Base-by-base conservation (phyloP, 345 rosid species). In the Ailanthus altissimus region DNA sequence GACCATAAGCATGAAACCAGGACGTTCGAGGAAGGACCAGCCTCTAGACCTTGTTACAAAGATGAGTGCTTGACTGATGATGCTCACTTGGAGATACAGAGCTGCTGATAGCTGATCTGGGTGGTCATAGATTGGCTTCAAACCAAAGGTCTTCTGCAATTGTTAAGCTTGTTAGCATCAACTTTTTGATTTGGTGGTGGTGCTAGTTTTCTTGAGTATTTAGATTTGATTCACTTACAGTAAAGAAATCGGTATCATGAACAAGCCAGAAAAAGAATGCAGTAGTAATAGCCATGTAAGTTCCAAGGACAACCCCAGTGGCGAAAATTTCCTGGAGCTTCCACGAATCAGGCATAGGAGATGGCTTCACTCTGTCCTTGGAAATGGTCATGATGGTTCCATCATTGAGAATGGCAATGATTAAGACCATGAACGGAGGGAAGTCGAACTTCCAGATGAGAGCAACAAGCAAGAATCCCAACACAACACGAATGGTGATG, bases 331-430 rank as follows among this genome's bases (percentile, higher is more conserved):
- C 95, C 46, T 85, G 85, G 72, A 92, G 93, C 77, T 89, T 90
- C 97, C 97, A 90, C 15, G 97, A 89, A 83, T 92, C 95, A 1
- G 93, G 95, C 57, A 86, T 56, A 0, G 97, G 97, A 58, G 97
- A 92, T 43, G 97, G 97, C 84, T 87, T 90, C 5, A 92, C 95
- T 61, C 91, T 88, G 60, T 90, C 97, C 81, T 85, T 90, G 63
- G 97, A 88, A 76, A 92, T 92, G 53, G 97, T 92, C 95, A 90
- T 92, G 79, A 92, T 90, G 43, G 97, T 92, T 71, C 97, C 97
- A 26, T 92, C 97, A 3, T 92, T 92, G 74, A 92, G 85, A 82
- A 92, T 86, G 50, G 95, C 93, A 13, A 92, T 92, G 85, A 92
- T 86, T 77, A 92, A 83, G 49, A 92, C 88, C 97, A 91, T 92